Evolutionary conservation across 1,284 basidiomycete genomes (phyloP).

Genomic region (Puccinia triticina): DNA sequence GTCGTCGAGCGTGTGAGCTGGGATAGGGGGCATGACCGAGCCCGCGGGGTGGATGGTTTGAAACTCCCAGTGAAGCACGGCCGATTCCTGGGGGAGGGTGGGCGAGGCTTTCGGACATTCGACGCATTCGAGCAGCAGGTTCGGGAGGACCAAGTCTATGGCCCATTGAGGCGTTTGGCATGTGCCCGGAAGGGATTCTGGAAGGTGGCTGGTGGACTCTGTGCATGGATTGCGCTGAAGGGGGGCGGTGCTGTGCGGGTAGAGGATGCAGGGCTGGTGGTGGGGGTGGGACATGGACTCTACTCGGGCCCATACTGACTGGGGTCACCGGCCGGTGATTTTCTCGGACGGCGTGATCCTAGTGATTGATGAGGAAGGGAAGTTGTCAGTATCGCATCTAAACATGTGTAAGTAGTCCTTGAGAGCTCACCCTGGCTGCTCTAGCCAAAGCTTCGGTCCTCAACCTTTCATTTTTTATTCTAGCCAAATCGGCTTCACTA

Average conservation of each 20-base stretch:
- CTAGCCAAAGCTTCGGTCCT: slow-evolving; percentile 42
- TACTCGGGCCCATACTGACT: slow-evolving; percentile 23
- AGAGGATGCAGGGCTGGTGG: slow-evolving; percentile 32
- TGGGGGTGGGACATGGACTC: slow-evolving; percentile 23
- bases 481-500: slow-evolving; percentile 47
- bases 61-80: slow-evolving; percentile 6
- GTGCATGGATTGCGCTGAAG: slow-evolving; percentile 8
- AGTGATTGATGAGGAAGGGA: background rate
- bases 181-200: slow-evolving; percentile 12
- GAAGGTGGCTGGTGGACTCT: background rate
- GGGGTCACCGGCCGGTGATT: slow-evolving; percentile 28
- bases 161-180: background rate
- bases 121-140: slow-evolving; percentile 28
- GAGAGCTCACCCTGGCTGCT: slow-evolving; percentile 32
- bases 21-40: slow-evolving; percentile 17
- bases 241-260: background rate
- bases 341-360: slow-evolving; percentile 44
- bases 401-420: background rate
- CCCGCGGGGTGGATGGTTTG: slow-evolving; percentile 6
- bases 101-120: slow-evolving; percentile 34
- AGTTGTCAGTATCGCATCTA: background rate
- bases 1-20: slow-evolving; percentile 7
- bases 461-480: slow-evolving; percentile 46
- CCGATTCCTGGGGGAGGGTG: slow-evolving; percentile 22
- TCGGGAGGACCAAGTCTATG: slow-evolving; percentile 24